phyloP scores from a whole-genome alignment of 2,329 filamentous ascomycete species.

The Monilinia laxa region DNA sequence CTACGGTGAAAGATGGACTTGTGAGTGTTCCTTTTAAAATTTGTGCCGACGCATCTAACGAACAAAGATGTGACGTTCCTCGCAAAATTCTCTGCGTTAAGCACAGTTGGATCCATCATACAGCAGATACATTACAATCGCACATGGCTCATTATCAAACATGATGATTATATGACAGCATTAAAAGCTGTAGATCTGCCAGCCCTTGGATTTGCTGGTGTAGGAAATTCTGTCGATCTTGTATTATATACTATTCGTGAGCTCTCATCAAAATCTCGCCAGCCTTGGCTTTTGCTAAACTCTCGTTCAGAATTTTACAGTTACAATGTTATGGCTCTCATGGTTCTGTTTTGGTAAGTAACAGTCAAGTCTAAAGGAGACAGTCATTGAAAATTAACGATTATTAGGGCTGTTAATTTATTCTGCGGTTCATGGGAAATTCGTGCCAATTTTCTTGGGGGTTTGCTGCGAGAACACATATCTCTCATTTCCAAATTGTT shows the following conservation, averaged over 20 bases:
- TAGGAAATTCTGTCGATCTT: conserved; percentile 45
- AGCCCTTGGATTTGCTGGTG: conserved; percentile 46
- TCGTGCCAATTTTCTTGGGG: conserved; percentile 35
- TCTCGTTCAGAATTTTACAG: conserved; percentile 47
- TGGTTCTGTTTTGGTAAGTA: conserved; percentile 49
- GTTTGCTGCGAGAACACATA: conserved; percentile 34
- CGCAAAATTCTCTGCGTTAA: conserved; percentile 34
- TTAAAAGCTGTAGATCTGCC: conserved; percentile 42
- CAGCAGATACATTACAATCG: conserved; percentile 39
- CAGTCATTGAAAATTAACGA: neutral
- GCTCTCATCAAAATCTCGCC: conserved; percentile 27
- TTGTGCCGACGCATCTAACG: neutral
- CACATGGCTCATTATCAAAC: conserved; percentile 32
- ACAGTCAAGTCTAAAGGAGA: neutral
- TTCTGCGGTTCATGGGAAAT: conserved; percentile 42
- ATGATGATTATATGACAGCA: conserved; percentile 43
- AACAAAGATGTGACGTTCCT: conserved; percentile 37
- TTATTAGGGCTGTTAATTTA: conserved; percentile 42
- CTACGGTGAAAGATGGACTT: conserved; percentile 39
- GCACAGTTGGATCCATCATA: conserved; percentile 36
- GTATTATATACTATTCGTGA: conserved; percentile 51
- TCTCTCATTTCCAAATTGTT: conserved; percentile 41
- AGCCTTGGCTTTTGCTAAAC: conserved; percentile 16
- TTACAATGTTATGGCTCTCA: conserved; percentile 51
- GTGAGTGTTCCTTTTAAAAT: conserved; percentile 25